These are phyloP conservation scores for Phytopythium oedochilum DNA, from an alignment of 352 stramenopile genomes.

Conservation along the genomic window DNA sequence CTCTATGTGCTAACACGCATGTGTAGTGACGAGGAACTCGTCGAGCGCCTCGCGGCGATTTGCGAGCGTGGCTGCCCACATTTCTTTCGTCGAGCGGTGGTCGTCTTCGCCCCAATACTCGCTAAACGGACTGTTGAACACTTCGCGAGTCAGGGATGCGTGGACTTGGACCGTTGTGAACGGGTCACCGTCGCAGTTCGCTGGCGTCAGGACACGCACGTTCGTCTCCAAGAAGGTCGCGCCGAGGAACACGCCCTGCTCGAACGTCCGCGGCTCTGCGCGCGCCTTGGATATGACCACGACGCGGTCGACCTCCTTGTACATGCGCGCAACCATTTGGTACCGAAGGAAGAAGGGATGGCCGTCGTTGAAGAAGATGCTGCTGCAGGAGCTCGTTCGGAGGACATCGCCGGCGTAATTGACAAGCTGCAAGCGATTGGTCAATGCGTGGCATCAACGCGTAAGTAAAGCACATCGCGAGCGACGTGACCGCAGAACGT, in stretches of 20 bases:
- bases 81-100: neutral
- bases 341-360: neutral
- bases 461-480: neutral
- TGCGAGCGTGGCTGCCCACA: neutral
- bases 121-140: neutral
- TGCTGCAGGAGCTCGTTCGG: neutral
- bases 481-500: neutral
- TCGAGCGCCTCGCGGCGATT: neutral
- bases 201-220: neutral
- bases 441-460: neutral
- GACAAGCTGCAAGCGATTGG: neutral
- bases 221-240: neutral
- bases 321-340: conserved; percentile 3
- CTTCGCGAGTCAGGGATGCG: neutral
- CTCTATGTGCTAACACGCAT: too few species aligned
- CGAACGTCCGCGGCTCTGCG: neutral
- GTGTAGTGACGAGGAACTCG: neutral
- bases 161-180: neutral
- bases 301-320: neutral
- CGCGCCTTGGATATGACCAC: conserved; percentile 1
- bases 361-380: neutral
- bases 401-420: neutral
- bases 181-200: neutral
- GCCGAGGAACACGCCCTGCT: neutral
- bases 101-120: neutral